Conservation (phyloP, 192 early-diverging fungal genomes). For the Coemansia sp. region DNA sequence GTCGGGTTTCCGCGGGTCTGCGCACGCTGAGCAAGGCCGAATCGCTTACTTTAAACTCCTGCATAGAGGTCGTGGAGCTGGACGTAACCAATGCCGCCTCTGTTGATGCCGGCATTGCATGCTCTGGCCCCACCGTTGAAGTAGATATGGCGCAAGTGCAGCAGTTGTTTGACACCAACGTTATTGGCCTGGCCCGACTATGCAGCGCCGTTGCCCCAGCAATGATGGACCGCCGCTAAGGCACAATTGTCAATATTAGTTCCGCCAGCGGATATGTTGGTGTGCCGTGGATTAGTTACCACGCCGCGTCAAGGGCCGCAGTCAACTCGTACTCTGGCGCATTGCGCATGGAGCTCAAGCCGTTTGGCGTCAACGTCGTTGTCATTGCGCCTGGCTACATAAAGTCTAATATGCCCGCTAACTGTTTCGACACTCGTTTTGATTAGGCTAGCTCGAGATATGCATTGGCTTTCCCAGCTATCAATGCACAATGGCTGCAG, state of each 20-base stretch:
- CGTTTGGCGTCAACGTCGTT: conserved; percentile 60
- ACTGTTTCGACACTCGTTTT: conserved; percentile 21
- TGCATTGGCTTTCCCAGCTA: conserved; percentile 34
- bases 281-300: conserved; percentile 62
- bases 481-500: conserved; percentile 46
- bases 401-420: conserved; percentile 60
- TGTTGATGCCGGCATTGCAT: conserved; percentile 44
- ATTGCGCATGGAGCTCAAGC: conserved; percentile 61
- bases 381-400: conserved; percentile 63
- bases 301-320: conserved; percentile 62
- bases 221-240: conserved; percentile 55
- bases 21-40: conserved; percentile 12
- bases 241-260: conserved; percentile 66
- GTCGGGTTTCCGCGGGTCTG: conserved; percentile 28
- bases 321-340: conserved; percentile 61
- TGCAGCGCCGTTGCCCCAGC: conserved; percentile 54
- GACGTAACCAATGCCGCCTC: conserved; percentile 32
- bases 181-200: conserved; percentile 56
- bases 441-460: conserved; percentile 52
- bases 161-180: conserved; percentile 59
- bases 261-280: conserved; percentile 59
- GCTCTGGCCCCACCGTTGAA: conserved; percentile 50
- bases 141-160: conserved; percentile 39
- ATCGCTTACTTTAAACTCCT: neutral
- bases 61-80: conserved; percentile 10